Conservation (phyloP, 352 stramenopile genomes). For the Globisporangium viniferum region DNA sequence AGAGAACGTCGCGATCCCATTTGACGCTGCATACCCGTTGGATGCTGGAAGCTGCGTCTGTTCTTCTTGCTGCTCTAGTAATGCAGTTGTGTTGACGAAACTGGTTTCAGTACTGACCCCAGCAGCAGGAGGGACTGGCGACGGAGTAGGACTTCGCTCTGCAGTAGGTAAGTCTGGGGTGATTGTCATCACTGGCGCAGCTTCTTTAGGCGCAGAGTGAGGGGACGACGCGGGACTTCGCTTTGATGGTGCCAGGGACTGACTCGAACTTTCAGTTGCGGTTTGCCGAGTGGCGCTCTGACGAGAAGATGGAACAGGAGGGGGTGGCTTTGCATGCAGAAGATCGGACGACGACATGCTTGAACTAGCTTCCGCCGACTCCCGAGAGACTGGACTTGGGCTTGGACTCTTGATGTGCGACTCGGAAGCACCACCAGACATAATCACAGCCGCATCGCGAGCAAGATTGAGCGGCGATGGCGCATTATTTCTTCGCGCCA, state of each 20-base stretch:
- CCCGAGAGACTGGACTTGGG: neutral
- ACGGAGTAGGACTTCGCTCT: neutral
- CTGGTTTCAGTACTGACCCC: neutral
- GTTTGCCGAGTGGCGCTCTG: conserved; percentile 1
- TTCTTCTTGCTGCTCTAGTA: neutral
- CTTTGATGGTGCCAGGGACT: conserved; percentile 2
- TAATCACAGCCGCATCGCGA: conserved; percentile 12
- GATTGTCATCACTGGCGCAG: conserved; percentile 4
- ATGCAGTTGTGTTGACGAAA: neutral
- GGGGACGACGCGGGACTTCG: neutral
- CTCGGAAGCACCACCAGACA: conserved; percentile 6
- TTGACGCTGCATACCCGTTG: neutral
- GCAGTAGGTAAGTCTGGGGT: neutral
- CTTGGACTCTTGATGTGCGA: neutral
- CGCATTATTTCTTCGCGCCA: neutral
- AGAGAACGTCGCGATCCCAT: neutral
- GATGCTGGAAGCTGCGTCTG: neutral
- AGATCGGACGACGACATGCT: neutral
- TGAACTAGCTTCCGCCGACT: neutral
- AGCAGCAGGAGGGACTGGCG: conserved; percentile 3
- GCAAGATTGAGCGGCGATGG: conserved; percentile 14
- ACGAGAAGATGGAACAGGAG: neutral
- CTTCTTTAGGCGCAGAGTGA: neutral
- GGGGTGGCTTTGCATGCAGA: neutral
- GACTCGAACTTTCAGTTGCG: neutral